A percentile compares a stretch with the other conserved stretches of the same genome.
phyloP scores from a whole-genome alignment of 306 rosid genomes.

The Corylus americana region DNA sequence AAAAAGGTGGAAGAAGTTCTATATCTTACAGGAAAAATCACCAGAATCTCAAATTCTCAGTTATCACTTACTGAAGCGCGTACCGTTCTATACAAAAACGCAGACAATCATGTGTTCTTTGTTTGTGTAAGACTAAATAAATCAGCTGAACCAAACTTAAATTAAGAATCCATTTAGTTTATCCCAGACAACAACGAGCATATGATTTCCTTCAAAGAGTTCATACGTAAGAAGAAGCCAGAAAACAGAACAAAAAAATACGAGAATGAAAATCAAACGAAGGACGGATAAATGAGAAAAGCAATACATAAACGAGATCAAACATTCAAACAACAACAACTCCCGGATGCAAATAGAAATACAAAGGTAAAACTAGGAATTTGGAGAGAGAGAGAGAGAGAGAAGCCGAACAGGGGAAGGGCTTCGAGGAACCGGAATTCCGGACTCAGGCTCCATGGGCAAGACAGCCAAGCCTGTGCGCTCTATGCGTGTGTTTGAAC shows the following conservation, averaged over 20 bases:
- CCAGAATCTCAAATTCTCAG: not conserved
- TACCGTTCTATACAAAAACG: not conserved
- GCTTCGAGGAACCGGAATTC: constrained; percentile 38
- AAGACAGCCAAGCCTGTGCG: not conserved
- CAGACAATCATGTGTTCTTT: not conserved
- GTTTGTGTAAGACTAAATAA: not conserved
- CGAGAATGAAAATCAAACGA: not conserved
- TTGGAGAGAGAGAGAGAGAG: not conserved
- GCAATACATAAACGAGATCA: not conserved
- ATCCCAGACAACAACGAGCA: not conserved
- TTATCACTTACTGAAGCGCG: not conserved
- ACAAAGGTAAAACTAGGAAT: not conserved
- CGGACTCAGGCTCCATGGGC: constrained; percentile 63
- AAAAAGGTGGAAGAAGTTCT: not conserved
- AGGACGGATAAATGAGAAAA: not conserved
- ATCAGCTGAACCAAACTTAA: not conserved
- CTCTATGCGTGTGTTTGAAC: not conserved
- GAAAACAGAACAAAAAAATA: not conserved
- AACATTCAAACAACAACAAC: not conserved
- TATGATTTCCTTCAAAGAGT: not conserved
- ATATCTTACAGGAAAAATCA: not conserved
- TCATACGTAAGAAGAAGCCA: not conserved
- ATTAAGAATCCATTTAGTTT: not conserved
- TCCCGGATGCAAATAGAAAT: not conserved
- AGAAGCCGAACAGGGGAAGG: constrained; percentile 45